A percentile compares a stretch with the other conserved stretches of the same genome.
These are phyloP conservation scores for Blastobotrys indianensis DNA, from an alignment of 1,139 yeast genomes.

Conservation along the genomic window DNA sequence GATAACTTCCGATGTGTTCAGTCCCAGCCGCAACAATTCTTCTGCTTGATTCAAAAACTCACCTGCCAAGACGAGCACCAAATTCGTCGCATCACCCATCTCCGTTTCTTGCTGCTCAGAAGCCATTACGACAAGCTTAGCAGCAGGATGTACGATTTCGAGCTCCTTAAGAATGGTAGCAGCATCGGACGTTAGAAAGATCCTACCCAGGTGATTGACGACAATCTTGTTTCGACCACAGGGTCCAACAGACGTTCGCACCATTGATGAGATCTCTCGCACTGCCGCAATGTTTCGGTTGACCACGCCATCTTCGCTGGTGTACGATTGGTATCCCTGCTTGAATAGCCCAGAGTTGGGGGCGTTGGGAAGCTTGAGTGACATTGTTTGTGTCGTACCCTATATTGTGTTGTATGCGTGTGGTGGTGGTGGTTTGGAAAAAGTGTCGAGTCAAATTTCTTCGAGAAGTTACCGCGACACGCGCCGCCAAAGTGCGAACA, in stretches of 20 bases:
- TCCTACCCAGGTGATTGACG: constrained; percentile 77
- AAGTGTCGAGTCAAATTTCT: no score
- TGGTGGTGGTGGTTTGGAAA: not conserved
- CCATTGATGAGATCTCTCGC: constrained; percentile 85
- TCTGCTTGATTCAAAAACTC: constrained; percentile 81
- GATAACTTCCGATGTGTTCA: constrained; percentile 81
- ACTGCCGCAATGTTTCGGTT: constrained; percentile 89
- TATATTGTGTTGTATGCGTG: not conserved
- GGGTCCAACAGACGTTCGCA: constrained; percentile 94
- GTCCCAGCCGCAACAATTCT: constrained; percentile 74
- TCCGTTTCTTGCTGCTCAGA: constrained; percentile 94
- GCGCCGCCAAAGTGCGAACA: no score
- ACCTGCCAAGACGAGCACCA: constrained; percentile 79
- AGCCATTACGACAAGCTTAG: constrained; percentile 91
- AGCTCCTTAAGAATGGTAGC: constrained; percentile 92
- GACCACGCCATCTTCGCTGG: constrained; percentile 92
- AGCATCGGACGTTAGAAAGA: constrained; percentile 90
- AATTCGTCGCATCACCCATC: constrained; percentile 71
- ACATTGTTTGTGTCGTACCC: constrained; percentile 44
- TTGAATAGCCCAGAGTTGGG: constrained; percentile 92
- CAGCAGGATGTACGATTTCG: constrained; percentile 96
- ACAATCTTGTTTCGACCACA: constrained; percentile 95
- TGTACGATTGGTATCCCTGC: constrained; percentile 88
- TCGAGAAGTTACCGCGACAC: no score
- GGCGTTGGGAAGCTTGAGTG: constrained; percentile 84